Evolutionary conservation across 257 asterid genomes (phyloP).

Genomic region (Penstemon eatonii): DNA sequence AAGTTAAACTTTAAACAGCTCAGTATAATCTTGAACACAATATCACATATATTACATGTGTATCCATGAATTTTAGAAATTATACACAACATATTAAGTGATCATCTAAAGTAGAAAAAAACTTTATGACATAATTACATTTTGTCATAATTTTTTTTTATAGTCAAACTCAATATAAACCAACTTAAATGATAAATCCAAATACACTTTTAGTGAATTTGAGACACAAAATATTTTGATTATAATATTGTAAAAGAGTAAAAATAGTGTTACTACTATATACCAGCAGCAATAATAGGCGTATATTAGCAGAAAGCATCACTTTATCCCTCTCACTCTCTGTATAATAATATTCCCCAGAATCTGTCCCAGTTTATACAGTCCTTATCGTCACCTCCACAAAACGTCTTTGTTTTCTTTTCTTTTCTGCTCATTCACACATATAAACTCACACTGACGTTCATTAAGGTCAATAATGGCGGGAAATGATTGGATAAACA

Average conservation of each 20-base stretch:
- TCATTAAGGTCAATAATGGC: conserved; percentile 14
- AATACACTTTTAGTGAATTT: not conserved
- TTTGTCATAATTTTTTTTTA: too few relatives aligned
- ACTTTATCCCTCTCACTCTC: not conserved
- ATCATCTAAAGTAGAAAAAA: too few relatives aligned
- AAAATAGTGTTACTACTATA: not conserved
- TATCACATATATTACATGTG: too few relatives aligned
- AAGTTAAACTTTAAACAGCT: too few relatives aligned
- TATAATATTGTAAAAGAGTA: not conserved
- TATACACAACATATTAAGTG: too few relatives aligned
- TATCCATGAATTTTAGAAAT: too few relatives aligned
- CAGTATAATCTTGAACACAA: too few relatives aligned
- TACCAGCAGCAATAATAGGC: conserved; percentile 11
- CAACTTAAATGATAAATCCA: not conserved
- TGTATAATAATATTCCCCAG: conserved; percentile 16
- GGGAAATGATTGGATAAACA: conserved; percentile 40
- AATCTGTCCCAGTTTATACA: conserved; percentile 23
- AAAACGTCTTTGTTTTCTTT: not conserved
- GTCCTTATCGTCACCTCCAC: conserved; percentile 33
- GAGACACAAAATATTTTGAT: too few relatives aligned
- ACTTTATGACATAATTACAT: too few relatives aligned
- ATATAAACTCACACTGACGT: not conserved
- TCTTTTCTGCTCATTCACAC: not conserved
- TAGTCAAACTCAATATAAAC: not conserved
- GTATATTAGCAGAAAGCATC: not conserved